phyloP scores from a whole-genome alignment of 768 basidiomycete genomes.

The Pleurotus tuoliensis region DNA sequence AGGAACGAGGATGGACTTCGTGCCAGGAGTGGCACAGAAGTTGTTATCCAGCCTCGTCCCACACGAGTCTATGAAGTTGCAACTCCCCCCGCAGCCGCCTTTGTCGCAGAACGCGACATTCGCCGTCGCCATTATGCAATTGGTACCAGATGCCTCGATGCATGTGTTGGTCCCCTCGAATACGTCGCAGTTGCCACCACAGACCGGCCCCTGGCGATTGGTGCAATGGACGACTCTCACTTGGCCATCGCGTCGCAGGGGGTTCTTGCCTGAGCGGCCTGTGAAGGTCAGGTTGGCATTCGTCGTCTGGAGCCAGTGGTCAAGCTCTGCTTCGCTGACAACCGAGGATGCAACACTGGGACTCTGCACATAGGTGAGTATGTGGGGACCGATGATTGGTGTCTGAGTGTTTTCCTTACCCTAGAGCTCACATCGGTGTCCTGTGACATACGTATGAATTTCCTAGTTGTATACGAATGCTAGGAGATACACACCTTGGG shows the following conservation, averaged over 20 bases:
- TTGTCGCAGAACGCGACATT: not conserved
- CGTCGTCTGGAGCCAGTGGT: too few relatives aligned
- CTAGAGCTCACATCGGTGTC: too few relatives aligned
- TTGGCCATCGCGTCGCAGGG: not conserved
- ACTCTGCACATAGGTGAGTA: too few relatives aligned
- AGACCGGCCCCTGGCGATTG: not conserved
- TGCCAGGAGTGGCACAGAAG: conserved; percentile 1
- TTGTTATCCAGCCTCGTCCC: not conserved
- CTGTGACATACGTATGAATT: too few relatives aligned
- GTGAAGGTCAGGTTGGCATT: too few relatives aligned
- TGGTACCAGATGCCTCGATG: not conserved
- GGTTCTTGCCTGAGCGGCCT: not conserved
- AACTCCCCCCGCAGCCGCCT: not conserved
- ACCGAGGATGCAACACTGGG: too few relatives aligned
- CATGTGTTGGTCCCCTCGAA: not conserved
- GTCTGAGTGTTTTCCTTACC: too few relatives aligned
- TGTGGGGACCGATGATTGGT: too few relatives aligned
- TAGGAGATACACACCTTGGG: too few relatives aligned
- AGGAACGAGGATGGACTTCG: not conserved
- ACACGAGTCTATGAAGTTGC: not conserved
- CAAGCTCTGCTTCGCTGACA: too few relatives aligned
- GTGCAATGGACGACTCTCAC: not conserved
- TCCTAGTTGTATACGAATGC: too few relatives aligned
- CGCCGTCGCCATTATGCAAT: not conserved
- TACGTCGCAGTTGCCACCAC: not conserved